Base-by-base conservation (phyloP, 2,329 filamentous ascomycete genomes). In the Chaetomium olivaceum region DNA sequence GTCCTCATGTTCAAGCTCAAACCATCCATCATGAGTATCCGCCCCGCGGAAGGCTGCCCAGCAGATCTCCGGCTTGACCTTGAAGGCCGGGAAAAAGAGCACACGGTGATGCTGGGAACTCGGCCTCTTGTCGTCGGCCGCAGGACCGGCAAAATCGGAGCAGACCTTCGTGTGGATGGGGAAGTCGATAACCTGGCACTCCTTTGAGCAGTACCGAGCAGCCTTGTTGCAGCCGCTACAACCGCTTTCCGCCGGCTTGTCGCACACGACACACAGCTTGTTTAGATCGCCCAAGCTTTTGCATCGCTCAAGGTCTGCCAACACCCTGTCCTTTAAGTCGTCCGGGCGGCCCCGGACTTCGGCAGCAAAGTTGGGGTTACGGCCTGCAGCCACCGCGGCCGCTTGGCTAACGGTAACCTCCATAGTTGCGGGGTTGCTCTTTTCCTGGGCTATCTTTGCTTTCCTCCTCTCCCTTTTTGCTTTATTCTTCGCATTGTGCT, bases 131-230 rank as follows among this genome's bases (percentile, higher is more conserved):
- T 21, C 52, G 4, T 50, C 29, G 1, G 36, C 12, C 4, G 21
- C 43, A 5, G 31, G 9, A 16, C 43, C 56, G 0, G 46, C 56
- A 33, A 69, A 61, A 19, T 52, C 61, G 5, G 62, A 29, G 54
- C 68, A 69, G 21, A 69, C 14, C 51, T 61, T 60, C 63, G 65
- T 65, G 62, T 69, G 68, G 19, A 66, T 21, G 39, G 58, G 29
- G 61, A 62, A 63, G 64, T 69, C 68, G 5, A 36, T n/a, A 4
- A 29, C 21, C 59, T 68, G 61, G 46, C 68, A 68, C 3, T 56
- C 43, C 8, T 19, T 7, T 2, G 66, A 68, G 33, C 68, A 68
- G 63, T 69, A 69, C 3, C 27, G 14, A 12, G 68, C 67, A 12
- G 68, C 65, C 4, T 25, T n/a, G 9, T 60, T 27, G 63, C 67